phyloP scores from a whole-genome alignment of 352 stramenopile genomes.

The Phytophthora syringae region DNA sequence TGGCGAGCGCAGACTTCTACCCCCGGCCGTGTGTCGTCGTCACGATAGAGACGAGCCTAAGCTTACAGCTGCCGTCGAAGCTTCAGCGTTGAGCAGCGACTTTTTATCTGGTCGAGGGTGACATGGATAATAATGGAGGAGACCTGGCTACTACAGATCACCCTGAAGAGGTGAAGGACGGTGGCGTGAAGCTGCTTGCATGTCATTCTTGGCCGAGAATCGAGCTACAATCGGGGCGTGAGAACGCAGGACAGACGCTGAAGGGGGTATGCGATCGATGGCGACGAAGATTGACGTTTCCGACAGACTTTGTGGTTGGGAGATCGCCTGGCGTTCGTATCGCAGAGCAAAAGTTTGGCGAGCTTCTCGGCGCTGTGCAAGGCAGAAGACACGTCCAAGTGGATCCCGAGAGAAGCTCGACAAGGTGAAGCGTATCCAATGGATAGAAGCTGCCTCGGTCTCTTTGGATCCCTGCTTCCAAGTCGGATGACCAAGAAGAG shows the following conservation, averaged over 20 bases:
- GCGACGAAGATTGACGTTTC: neutral
- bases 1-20: conserved; percentile 27
- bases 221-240: neutral
- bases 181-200: conserved; percentile 6
- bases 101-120: too few species aligned
- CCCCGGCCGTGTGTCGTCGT: conserved; percentile 32
- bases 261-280: conserved; percentile 10
- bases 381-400: neutral
- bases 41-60: conserved; percentile 30
- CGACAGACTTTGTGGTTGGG: neutral
- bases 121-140: too few species aligned
- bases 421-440: conserved; percentile 28
- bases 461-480: conserved; percentile 13
- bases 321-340: neutral
- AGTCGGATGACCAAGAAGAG: conserved; percentile 40
- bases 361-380: conserved; percentile 9
- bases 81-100: too few species aligned
- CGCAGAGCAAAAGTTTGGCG: conserved; percentile 10
- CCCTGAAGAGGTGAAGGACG: neutral
- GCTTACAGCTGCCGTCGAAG: conserved; percentile 18
- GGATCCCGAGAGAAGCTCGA: conserved; percentile 5
- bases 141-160: too few species aligned
- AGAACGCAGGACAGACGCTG: conserved; percentile 6
- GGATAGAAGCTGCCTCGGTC: conserved; percentile 21
- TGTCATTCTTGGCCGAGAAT: neutral